phyloP scores from a whole-genome alignment of 306 rosid species.

The Pterocarpus macrocarpus region DNA sequence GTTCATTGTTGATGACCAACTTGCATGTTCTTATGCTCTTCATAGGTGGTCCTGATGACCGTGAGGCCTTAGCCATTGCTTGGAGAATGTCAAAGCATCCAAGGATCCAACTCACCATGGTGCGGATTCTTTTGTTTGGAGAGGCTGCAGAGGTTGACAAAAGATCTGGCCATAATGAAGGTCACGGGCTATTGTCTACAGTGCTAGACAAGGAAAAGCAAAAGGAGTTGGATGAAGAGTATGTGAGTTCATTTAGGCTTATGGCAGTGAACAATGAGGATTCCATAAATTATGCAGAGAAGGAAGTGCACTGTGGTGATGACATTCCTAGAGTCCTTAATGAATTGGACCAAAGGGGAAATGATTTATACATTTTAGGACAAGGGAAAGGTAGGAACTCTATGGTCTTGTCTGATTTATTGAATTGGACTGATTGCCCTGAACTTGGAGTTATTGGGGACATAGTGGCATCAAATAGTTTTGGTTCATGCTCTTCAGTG shows the following conservation, averaged over 20 bases:
- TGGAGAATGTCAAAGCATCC: slow-evolving; percentile 66
- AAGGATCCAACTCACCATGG: slow-evolving; percentile 48
- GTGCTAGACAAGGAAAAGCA: slow-evolving; percentile 40
- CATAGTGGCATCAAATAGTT: slow-evolving; percentile 53
- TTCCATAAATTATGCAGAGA: slow-evolving; percentile 48
- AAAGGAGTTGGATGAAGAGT: slow-evolving; percentile 54
- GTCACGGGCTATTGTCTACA: slow-evolving; percentile 1
- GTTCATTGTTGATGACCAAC: slow-evolving; percentile 31
- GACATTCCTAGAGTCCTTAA: slow-evolving; percentile 42
- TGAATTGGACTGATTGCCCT: slow-evolving; percentile 56
- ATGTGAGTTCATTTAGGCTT: slow-evolving; percentile 49
- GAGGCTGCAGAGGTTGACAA: slow-evolving; percentile 40
- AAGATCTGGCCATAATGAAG: no score
- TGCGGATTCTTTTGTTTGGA: slow-evolving; percentile 47
- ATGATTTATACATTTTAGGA: slow-evolving; percentile 61
- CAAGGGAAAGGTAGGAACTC: slow-evolving; percentile 48
- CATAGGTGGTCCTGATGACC: slow-evolving; percentile 66
- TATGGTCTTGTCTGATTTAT: slow-evolving; percentile 13
- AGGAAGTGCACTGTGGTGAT: slow-evolving; percentile 40
- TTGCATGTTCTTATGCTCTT: slow-evolving; percentile 41
- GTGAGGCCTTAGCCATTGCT: slow-evolving; percentile 69
- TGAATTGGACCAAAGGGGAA: slow-evolving; percentile 45
- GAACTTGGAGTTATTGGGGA: slow-evolving; percentile 71
- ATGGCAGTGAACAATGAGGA: slow-evolving; percentile 40
- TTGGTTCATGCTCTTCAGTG: slow-evolving; percentile 47